Conservation (phyloP, 1,139 yeast genomes). For the Blastobotrys malaysiensis region DNA sequence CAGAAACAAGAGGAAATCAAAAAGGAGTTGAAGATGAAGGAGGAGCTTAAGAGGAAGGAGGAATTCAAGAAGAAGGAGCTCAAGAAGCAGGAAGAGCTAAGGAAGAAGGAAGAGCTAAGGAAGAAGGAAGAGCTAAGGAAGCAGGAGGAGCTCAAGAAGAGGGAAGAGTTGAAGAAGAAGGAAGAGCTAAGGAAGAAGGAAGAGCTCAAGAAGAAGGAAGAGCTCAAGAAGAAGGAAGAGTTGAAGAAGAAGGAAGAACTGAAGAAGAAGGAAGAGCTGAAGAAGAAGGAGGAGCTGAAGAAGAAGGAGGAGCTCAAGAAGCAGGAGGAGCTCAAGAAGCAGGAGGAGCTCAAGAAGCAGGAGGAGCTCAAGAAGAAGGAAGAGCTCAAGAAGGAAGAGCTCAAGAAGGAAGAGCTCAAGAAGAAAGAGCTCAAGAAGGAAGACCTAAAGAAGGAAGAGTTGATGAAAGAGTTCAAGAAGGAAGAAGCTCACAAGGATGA, state of each 20-base stretch:
- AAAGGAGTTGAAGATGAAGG: conserved; percentile 4
- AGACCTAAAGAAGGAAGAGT: not conserved
- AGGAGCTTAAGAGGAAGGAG: conserved; percentile 3
- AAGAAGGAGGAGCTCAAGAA: not conserved
- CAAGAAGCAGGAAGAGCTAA: no score
- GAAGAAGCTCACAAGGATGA: no score
- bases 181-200: conserved; percentile 1
- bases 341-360: not conserved
- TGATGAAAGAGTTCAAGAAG: no score
- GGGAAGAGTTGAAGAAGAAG: conserved; percentile 11
- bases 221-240: conserved; percentile 5
- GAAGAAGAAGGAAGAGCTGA: conserved; percentile 5
- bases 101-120: no score
- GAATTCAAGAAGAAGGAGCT: conserved; percentile 5
- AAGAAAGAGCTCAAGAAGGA: not conserved
- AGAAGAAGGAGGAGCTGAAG: conserved; percentile 2
- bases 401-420: not conserved
- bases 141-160: no score
- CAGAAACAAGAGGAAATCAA: conserved; percentile 1
- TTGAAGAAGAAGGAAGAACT: conserved; percentile 2
- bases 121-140: no score
- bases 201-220: conserved; percentile 1
- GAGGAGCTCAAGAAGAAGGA: not conserved
- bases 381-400: not conserved
- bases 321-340: not conserved